phyloP scores from a whole-genome alignment of 2,329 filamentous ascomycete genomes.

The Sclerotiophoma versabilis region DNA sequence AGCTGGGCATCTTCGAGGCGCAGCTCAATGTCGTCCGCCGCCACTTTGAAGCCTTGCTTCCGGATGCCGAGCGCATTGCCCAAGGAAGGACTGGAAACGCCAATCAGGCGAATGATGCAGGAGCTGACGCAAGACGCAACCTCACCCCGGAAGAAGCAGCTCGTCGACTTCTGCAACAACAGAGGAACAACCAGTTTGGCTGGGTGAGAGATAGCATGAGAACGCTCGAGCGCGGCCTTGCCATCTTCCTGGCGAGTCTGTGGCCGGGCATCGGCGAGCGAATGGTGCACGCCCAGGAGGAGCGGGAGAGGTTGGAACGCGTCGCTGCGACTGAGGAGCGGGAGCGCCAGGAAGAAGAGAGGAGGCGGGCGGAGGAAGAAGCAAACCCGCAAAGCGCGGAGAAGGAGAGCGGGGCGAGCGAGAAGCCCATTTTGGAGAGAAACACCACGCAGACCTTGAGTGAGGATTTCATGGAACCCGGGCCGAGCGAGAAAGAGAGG shows the following conservation, averaged over 20 bases:
- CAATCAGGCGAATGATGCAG: conserved; percentile 5
- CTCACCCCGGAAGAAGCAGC: conserved; percentile 53
- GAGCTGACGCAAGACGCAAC: conserved; percentile 21
- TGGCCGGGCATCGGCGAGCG: conserved; percentile 69
- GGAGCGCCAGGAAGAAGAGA: conserved; percentile 29
- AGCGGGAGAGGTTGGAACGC: conserved; percentile 49
- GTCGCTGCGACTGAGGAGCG: conserved; percentile 37
- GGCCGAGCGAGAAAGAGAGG: conserved; percentile 8
- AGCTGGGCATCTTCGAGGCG: conserved; percentile 52
- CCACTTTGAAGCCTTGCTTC: conserved; percentile 56
- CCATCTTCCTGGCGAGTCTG: conserved; percentile 68
- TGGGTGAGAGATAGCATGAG: conserved; percentile 50
- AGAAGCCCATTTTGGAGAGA: conserved; percentile 17
- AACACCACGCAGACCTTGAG: conserved; percentile 12
- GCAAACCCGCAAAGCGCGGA: conserved; percentile 16
- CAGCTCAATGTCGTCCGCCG: conserved; percentile 48
- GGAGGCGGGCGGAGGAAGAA: conserved; percentile 16
- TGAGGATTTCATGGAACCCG: conserved; percentile 6
- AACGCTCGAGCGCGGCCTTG: conserved; percentile 62
- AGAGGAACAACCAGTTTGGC: conserved; percentile 35
- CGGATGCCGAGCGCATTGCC: conserved; percentile 27
- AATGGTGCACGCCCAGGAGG: conserved; percentile 64
- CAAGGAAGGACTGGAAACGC: conserved; percentile 16
- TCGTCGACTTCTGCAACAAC: conserved; percentile 49
- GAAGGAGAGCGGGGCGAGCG: conserved; percentile 21